These are phyloP conservation scores for Taxillus chinensis DNA, from an alignment of 164 flowering plant genomes.

Conservation along the genomic window DNA sequence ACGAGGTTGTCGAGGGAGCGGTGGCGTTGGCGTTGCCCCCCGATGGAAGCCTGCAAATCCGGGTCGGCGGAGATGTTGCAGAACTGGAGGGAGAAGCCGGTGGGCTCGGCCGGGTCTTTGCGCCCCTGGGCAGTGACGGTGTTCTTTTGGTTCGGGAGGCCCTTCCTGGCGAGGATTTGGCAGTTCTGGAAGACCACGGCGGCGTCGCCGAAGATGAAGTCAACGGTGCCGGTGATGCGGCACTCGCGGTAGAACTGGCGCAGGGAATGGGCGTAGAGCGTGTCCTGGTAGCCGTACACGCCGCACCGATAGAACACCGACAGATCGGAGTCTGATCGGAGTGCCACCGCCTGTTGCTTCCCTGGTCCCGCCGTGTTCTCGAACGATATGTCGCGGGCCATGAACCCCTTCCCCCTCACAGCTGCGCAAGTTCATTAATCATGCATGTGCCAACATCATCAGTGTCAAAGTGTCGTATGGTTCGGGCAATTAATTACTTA, in stretches of 20 bases:
- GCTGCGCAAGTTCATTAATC: conserved; percentile 22
- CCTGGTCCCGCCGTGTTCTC: conserved; percentile 54
- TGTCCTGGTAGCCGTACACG: conserved; percentile 46
- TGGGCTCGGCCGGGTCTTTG: conserved; percentile 44
- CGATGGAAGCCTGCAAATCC: conserved; percentile 21
- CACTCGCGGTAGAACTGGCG: conserved; percentile 89
- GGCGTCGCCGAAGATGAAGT: conserved; percentile 82
- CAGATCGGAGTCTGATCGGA: conserved; percentile 36
- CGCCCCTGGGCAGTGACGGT: conserved; percentile 83
- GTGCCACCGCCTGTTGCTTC: conserved; percentile 50
- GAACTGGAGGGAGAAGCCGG: conserved; percentile 76
- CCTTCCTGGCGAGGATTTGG: conserved; percentile 42
- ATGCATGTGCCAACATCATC: too few relatives aligned
- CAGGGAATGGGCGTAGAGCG: conserved; percentile 42
- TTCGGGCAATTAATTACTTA: too few relatives aligned
- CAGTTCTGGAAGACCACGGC: conserved; percentile 69
- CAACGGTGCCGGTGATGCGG: conserved; percentile 67
- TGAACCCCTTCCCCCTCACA: conserved; percentile 40
- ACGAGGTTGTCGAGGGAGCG: conserved; percentile 36
- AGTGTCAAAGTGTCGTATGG: too few relatives aligned
- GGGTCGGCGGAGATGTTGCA: conserved; percentile 60
- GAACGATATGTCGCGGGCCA: conserved; percentile 43
- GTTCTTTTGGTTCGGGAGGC: conserved; percentile 72
- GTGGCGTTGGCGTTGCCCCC: neutral
- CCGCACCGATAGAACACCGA: conserved; percentile 35